These are phyloP conservation scores for Podochytrium sp. DNA, from an alignment of 192 early-diverging fungal genomes.

Conservation along the genomic window DNA sequence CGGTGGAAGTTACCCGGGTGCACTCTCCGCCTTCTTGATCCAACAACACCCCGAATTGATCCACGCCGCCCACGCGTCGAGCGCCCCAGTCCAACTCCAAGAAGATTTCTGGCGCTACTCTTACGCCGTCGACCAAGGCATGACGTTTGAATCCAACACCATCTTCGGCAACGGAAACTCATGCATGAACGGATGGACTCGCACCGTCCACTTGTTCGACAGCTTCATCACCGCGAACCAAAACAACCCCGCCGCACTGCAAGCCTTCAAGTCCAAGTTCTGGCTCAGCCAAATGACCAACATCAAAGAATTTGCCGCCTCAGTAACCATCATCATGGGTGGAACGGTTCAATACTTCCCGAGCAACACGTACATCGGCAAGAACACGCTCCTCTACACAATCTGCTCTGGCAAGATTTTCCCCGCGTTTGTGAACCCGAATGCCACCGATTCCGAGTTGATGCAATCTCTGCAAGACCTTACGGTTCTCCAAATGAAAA, in stretches of 20 bases:
- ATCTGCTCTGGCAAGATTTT: background rate
- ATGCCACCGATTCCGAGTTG: background rate
- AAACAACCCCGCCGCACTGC: background rate
- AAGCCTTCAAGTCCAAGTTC: slow-evolving; percentile 1
- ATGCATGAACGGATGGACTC: slow-evolving; percentile 22
- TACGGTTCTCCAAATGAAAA: background rate
- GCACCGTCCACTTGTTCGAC: slow-evolving; percentile 1
- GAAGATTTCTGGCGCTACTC: slow-evolving; percentile 27
- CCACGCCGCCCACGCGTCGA: slow-evolving; percentile 23
- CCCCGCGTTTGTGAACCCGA: background rate
- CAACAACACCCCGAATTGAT: slow-evolving; percentile 9
- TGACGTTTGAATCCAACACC: background rate
- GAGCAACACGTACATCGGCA: background rate
- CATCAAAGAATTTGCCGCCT: background rate
- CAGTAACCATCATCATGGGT: background rate
- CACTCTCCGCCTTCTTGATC: slow-evolving; percentile 1
- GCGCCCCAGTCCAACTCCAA: slow-evolving; percentile 6
- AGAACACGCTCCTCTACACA: background rate
- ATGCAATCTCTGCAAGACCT: background rate
- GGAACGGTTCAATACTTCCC: slow-evolving; percentile 18
- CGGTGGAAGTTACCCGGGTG: slow-evolving; percentile 14
- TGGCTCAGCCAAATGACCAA: slow-evolving; percentile 1
- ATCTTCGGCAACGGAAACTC: background rate
- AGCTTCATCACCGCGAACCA: background rate
- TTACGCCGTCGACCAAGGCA: slow-evolving; percentile 22